Conservation (phyloP, 129 eudicot species). For the Rutidosis leptorrhynchoides region DNA sequence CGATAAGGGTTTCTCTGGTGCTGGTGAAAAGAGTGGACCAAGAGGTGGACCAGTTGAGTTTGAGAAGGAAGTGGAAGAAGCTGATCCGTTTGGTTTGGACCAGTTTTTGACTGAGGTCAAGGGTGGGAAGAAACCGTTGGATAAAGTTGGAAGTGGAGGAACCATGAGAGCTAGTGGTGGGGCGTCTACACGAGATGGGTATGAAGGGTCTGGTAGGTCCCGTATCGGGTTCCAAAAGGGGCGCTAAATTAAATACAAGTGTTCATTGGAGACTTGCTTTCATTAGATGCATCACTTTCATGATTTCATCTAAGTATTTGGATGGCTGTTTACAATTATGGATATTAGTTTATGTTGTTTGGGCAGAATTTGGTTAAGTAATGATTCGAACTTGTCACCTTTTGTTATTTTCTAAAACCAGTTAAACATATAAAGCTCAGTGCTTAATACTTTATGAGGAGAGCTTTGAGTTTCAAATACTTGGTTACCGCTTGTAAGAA, state of each 20-base stretch:
- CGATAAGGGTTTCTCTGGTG: conserved; percentile 68
- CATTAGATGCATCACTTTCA: not conserved
- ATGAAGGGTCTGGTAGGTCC: conserved; percentile 57
- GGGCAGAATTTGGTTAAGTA: not conserved
- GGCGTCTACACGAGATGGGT: conserved; percentile 58
- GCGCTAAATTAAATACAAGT: conserved; percentile 10
- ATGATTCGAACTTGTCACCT: not conserved
- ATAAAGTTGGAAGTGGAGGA: conserved; percentile 74
- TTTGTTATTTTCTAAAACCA: too few species aligned
- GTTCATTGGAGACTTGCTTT: not conserved
- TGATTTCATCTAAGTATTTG: too few species aligned
- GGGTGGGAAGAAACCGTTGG: conserved; percentile 68
- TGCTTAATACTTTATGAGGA: too few species aligned
- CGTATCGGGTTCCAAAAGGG: conserved; percentile 68
- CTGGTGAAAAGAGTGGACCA: conserved; percentile 52
- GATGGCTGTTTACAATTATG: not conserved
- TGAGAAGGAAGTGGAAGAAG: conserved; percentile 71
- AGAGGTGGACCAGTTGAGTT: conserved; percentile 80
- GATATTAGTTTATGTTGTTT: not conserved
- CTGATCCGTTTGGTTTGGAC: conserved; percentile 89
- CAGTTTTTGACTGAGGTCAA: conserved; percentile 78
- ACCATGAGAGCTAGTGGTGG: conserved; percentile 87
- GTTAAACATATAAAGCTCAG: too few species aligned
- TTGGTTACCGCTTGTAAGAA: too few species aligned
- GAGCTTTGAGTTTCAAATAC: too few species aligned